phyloP scores from a whole-genome alignment of 2,329 filamentous ascomycete genomes.

The Exophiala mesophila region DNA sequence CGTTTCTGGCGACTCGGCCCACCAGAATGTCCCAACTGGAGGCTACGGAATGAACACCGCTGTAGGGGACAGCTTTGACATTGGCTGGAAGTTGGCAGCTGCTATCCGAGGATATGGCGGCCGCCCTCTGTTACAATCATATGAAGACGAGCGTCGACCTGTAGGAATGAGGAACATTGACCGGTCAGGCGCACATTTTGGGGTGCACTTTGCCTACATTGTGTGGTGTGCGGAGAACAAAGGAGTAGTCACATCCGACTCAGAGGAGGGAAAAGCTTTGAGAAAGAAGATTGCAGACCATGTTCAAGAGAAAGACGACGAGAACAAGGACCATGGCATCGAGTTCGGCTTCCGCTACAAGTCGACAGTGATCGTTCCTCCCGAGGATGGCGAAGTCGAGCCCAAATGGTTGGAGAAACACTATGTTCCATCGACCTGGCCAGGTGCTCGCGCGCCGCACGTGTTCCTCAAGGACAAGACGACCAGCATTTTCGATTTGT shows the following conservation, averaged over 20 bases:
- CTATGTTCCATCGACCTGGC: slow-evolving; percentile 31
- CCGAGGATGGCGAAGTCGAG: slow-evolving; percentile 11
- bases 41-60: slow-evolving; percentile 39
- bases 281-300: slow-evolving; percentile 6
- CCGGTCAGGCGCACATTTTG: slow-evolving; percentile 20
- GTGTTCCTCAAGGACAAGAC: slow-evolving; percentile 29
- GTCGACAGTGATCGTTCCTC: slow-evolving; percentile 20
- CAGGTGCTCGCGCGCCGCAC: slow-evolving; percentile 31
- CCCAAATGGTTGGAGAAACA: slow-evolving; percentile 16
- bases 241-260: slow-evolving; percentile 2
- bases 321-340: slow-evolving; percentile 24
- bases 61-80: slow-evolving; percentile 33
- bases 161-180: slow-evolving; percentile 29
- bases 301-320: slow-evolving; percentile 6
- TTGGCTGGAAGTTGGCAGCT: slow-evolving; percentile 34
- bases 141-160: slow-evolving; percentile 30
- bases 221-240: slow-evolving; percentile 1
- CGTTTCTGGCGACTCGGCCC: slow-evolving; percentile 34
- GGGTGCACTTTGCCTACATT: slow-evolving; percentile 6
- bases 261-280: slow-evolving; percentile 3
- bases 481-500: slow-evolving; percentile 29
- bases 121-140: slow-evolving; percentile 25
- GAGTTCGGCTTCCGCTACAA: slow-evolving; percentile 27
- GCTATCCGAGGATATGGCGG: slow-evolving; percentile 29
- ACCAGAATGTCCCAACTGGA: slow-evolving; percentile 33